Conservation (phyloP, 768 basidiomycete species). For the Cytidiella melzeri region DNA sequence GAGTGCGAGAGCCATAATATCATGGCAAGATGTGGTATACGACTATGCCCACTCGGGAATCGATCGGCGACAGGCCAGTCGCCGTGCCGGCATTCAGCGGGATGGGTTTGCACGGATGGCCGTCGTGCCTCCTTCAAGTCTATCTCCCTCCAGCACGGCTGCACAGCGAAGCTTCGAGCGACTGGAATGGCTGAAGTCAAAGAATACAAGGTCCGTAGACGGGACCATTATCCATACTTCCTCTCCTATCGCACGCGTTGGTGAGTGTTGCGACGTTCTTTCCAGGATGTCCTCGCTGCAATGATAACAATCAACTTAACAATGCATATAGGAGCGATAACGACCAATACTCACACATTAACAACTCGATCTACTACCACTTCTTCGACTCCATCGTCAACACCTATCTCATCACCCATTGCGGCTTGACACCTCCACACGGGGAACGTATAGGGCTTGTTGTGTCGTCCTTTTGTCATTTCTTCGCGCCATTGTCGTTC, state of each 20-base stretch:
- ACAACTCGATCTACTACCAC: conserved; percentile 78
- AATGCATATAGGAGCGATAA: conserved; percentile 67
- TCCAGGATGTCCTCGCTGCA: background rate
- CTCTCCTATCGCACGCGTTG: conserved; percentile 66
- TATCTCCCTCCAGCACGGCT: too few species aligned
- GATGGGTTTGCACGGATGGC: too few species aligned
- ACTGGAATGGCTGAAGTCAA: background rate
- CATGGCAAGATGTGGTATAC: too few species aligned
- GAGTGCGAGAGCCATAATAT: too few species aligned
- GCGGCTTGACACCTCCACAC: conserved; percentile 44
- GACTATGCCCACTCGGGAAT: too few species aligned
- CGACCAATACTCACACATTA: conserved; percentile 79
- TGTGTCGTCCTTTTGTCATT: conserved; percentile 74
- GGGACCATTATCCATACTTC: conserved; percentile 53
- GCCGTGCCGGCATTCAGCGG: too few species aligned
- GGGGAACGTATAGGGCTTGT: conserved; percentile 67
- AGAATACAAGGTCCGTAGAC: conserved; percentile 24
- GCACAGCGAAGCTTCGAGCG: too few species aligned
- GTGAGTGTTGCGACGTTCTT: conserved; percentile 31
- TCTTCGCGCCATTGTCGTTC: conserved; percentile 68
- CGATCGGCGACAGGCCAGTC: too few species aligned
- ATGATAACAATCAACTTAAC: conserved; percentile 1
- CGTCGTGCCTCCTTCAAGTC: too few species aligned
- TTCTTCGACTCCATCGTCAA: conserved; percentile 81
- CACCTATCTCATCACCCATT: conserved; percentile 65